These are phyloP conservation scores for Pleurozium schreberi DNA, from an alignment of 225 moss, liverwort and hornwort species.

Conservation along the genomic window DNA sequence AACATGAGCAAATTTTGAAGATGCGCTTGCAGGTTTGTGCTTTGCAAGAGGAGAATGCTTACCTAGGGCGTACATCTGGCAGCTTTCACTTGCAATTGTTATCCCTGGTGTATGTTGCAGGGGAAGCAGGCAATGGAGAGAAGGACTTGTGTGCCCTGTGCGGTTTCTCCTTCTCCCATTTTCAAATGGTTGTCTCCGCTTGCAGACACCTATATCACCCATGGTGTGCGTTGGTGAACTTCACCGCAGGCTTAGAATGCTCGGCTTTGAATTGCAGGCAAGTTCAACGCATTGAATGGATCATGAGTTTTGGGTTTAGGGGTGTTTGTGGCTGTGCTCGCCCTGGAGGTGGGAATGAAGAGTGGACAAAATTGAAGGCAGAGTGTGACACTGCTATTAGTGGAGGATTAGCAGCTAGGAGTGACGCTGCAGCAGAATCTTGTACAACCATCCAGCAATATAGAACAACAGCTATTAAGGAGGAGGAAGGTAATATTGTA, in stretches of 20 bases:
- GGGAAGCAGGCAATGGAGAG: neutral
- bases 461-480: neutral
- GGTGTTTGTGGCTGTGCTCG: no score
- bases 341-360: neutral
- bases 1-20: neutral
- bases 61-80: neutral
- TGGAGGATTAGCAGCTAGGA: neutral
- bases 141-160: neutral
- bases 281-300: neutral
- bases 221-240: neutral
- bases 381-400: neutral
- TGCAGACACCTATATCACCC: neutral
- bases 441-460: neutral
- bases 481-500: neutral
- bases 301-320: no score
- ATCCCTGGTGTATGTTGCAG: neutral
- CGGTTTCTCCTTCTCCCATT: neutral
- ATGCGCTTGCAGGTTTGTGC: neutral
- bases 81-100: neutral
- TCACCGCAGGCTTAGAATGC: neutral
- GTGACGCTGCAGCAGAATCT: accelerated
- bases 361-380: neutral
- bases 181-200: neutral
- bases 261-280: neutral
- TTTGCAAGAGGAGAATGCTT: neutral